Conservation (phyloP, 306 rosid species). For the Quercus variabilis region DNA sequence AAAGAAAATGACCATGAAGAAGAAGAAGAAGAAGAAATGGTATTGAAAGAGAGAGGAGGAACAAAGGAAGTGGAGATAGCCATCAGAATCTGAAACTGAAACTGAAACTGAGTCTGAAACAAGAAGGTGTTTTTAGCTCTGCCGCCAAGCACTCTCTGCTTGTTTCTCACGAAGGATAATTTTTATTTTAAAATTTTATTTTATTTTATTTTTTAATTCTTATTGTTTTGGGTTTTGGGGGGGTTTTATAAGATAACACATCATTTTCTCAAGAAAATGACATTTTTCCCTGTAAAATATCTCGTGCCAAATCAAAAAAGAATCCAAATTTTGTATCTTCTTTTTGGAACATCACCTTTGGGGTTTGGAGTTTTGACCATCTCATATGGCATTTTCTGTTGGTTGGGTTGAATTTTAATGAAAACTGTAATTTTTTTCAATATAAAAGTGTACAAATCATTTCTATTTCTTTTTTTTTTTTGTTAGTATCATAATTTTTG, state of each 20-base stretch:
- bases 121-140: not conserved
- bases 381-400: too few species aligned
- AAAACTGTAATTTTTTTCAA: too few species aligned
- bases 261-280: not conserved
- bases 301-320: not conserved
- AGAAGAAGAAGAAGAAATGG: conserved; percentile 13
- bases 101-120: not conserved
- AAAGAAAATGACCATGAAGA: conserved; percentile 21
- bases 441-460: too few species aligned
- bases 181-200: not conserved
- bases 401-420: too few species aligned
- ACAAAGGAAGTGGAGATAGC: conserved; percentile 28
- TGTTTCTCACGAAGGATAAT: too few species aligned
- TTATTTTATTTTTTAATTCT: not conserved
- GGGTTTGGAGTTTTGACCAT: too few species aligned
- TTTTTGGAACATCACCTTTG: too few species aligned
- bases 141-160: not conserved
- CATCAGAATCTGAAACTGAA: conserved; percentile 9
- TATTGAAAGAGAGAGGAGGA: conserved; percentile 24
- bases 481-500: too few species aligned
- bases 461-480: too few species aligned
- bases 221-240: not conserved
- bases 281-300: not conserved
- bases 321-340: too few species aligned
- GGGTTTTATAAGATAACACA: not conserved